Base-by-base conservation (phyloP, 139 green algal genomes). In the Chlorella sp. region DNA sequence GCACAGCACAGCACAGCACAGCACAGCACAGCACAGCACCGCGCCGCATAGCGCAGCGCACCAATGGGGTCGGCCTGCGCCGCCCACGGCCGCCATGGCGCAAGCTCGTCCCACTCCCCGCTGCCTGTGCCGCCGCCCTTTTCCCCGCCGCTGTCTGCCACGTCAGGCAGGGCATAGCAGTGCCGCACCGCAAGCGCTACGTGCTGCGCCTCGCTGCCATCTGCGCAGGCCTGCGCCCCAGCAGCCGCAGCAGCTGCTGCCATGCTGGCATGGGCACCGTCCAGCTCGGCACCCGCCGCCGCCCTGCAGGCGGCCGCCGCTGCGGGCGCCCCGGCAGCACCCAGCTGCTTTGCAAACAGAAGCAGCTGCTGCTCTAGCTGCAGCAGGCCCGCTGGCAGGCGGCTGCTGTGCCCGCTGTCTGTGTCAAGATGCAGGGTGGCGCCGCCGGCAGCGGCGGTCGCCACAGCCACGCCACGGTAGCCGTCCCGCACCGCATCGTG, bases 401-500 rank as follows among this genome's bases (percentile, higher is more conserved):
- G 73, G 91, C 89, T 95, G 89, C 91, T 91, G 92, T 96, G 95
- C 32, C 95, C 78, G 75, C 91, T 94, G 90, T 97, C 95, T 1
- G 91, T 89, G 0, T 90, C 75, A 36, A 96, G 85, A 36, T 89
- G 89, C 19, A 95, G 61, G 0, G 69, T 88, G 26, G 78, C 61
- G 36, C 36, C 66, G 2, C 75, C 66, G 9, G 21, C 83, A 75
- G 60, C 37, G 2, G 64, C 57, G 15, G 78, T 32, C 1, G 42
- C 77, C 30, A 91, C 57, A 0, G 91, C 93, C 21, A 94, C 73
- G n/a, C 96, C 96, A n/a, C 83, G 92, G 87, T 95, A 95, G 3
- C 92, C 95, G 88, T 98, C 96, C 1, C 96, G 83, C 86, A 96
- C 87, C 0, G 90, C 92, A 76, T 98, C 95, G 79, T 97, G 94